Base-by-base conservation (phyloP, 164 flowering plant species). In the Piper longum region DNA sequence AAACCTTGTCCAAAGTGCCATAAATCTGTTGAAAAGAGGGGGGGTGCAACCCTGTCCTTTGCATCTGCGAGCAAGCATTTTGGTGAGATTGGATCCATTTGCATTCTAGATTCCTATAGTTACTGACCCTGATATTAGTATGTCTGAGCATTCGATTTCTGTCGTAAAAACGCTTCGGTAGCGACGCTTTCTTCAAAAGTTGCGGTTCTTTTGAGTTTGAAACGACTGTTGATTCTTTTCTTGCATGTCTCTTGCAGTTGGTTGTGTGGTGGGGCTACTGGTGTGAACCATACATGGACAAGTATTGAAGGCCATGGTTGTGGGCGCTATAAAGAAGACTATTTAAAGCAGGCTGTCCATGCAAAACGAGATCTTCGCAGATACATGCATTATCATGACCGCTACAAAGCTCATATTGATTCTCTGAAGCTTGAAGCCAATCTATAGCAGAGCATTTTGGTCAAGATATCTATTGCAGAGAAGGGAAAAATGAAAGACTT, bases 21-120 rank as follows among this genome's bases (percentile, higher is more conserved):
- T 72, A 88, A 88, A 75, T 86, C 86, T 18, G 96, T 91, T 64
- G 88, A 88, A 69, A 91, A 91, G 73, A 84, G 84, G 98, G 96
- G 42, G 96, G 96, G 41, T 91, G 96, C 78, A 88, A 91, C 66
- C 79, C 76, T 43, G 90, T 91, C 41, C 66, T 68, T 62, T 91
- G 98, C 67, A 66, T 84, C 1, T 91, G 98, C 63, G 88, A 89
- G 54, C 89, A 86, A 69, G 59, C 85, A 65, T 86, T 91, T 69
- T 91, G 98, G 98, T 91, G 62, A 82, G 77, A 16, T n/a, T 62
- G 70, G 61, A 54, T 63, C 40, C 67, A 39, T 0, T 61, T 8
- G 18, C 42, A 60, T 26, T 17, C 26, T 43, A 5, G 17, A 16
- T 42, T n/a, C 7, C 36, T n/a, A n/a, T n/a, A n/a, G n/a, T 45